Evolutionary conservation across 1,139 yeast species (phyloP).

Genomic region (Zygoascus meyerae): DNA sequence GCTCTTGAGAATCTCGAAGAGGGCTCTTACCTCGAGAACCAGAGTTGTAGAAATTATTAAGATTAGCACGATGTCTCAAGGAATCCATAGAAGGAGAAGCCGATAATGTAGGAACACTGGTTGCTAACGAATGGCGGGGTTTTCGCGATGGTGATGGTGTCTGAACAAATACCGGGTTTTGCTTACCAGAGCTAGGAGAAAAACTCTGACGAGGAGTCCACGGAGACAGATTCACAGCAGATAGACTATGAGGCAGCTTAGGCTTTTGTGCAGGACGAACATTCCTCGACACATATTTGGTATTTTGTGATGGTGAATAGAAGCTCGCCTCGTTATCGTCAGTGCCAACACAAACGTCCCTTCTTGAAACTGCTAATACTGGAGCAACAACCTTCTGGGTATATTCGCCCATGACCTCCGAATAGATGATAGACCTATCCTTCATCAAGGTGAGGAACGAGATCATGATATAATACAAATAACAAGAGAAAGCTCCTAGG

Average conservation of each 20-base stretch:
- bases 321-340: conserved; percentile 35
- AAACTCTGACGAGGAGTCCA: neutral
- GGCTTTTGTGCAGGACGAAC: conserved; percentile 23
- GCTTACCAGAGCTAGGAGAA: neutral
- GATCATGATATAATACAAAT: conserved; percentile 39
- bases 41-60: neutral
- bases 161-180: too few relatives aligned
- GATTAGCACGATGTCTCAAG: conserved; percentile 5
- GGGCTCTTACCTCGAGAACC: conserved; percentile 1
- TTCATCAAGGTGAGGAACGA: conserved; percentile 45
- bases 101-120: conserved; percentile 28
- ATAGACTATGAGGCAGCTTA: neutral
- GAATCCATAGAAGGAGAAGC: conserved; percentile 5
- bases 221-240: too few relatives aligned
- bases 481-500: conserved; percentile 35
- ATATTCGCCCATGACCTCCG: conserved; percentile 60
- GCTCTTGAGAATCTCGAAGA: neutral
- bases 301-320: conserved; percentile 37
- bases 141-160: conserved; percentile 28
- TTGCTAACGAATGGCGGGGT: conserved; percentile 42
- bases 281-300: conserved; percentile 44
- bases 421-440: conserved; percentile 57
- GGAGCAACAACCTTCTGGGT: conserved; percentile 63
- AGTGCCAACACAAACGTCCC: conserved; percentile 65
- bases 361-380: conserved; percentile 45